Evolutionary conservation across 2,329 filamentous ascomycete genomes (phyloP).

Genomic region (Verticillium tricorpus): DNA sequence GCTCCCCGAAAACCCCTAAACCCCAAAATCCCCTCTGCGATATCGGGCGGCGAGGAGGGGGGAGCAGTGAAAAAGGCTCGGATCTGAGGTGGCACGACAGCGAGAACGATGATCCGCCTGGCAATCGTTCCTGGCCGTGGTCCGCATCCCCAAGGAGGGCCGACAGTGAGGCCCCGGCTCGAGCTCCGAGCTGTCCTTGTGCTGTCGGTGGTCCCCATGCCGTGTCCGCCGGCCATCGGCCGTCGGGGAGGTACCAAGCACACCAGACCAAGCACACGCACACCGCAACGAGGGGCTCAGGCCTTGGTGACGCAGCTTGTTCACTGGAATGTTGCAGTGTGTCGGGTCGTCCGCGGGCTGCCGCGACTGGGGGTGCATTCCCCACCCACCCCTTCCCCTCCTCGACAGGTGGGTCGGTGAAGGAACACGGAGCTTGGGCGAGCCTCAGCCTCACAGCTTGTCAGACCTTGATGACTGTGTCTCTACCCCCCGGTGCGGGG

Average conservation of each 20-base stretch:
- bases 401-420: not conserved
- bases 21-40: not conserved
- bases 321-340: not conserved
- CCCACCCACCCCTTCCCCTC: not conserved
- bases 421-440: not conserved
- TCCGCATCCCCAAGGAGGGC: not conserved
- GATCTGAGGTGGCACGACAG: not conserved
- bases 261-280: not conserved
- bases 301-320: not conserved
- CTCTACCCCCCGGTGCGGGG: not conserved
- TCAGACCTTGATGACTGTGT: not conserved
- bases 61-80: not conserved
- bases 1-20: not conserved
- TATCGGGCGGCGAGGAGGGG: not conserved
- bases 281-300: not conserved
- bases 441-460: not conserved
- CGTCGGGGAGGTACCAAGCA: not conserved
- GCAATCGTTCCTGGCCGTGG: not conserved
- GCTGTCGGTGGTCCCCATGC: not conserved
- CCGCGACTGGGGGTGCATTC: not conserved
- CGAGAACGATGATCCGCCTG: not conserved
- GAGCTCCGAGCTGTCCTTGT: not conserved
- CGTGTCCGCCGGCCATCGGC: not conserved
- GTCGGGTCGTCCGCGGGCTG: not conserved
- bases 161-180: not conserved